These are phyloP conservation scores for Botryotinia convoluta DNA, from an alignment of 2,329 filamentous ascomycete genomes.

Conservation along the genomic window DNA sequence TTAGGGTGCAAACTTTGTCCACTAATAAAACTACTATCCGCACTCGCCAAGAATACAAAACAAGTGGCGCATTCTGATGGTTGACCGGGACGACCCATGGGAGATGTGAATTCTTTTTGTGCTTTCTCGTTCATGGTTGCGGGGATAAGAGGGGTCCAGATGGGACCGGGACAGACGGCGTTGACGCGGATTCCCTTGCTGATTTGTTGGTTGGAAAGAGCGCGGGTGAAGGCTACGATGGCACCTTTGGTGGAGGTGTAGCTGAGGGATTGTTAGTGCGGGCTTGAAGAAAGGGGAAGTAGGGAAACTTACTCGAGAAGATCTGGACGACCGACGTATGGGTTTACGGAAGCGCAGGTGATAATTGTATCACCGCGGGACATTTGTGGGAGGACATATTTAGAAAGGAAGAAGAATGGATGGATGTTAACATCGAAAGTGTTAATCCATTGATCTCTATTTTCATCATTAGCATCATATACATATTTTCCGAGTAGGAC, in stretches of 20 bases:
- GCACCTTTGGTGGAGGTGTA: constrained; percentile 80
- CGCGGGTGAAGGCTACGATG: constrained; percentile 76
- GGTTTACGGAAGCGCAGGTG: constrained; percentile 83
- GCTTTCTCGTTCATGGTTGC: constrained; percentile 68
- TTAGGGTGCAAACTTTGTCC: constrained; percentile 70
- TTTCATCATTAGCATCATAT: constrained; percentile 23
- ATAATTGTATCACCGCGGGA: constrained; percentile 72
- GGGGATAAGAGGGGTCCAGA: constrained; percentile 75
- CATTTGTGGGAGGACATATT: constrained; percentile 75
- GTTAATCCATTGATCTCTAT: constrained; percentile 71
- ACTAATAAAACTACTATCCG: constrained; percentile 70
- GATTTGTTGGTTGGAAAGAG: constrained; percentile 71
- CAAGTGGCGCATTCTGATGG: constrained; percentile 79
- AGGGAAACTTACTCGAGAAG: constrained; percentile 55
- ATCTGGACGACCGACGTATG: constrained; percentile 76
- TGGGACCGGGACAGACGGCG: constrained; percentile 72
- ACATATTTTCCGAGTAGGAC: too few relatives aligned
- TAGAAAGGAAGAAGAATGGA: constrained; percentile 75
- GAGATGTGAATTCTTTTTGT: constrained; percentile 68
- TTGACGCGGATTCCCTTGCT: constrained; percentile 73
- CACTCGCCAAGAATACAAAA: constrained; percentile 75
- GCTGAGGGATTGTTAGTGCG: constrained; percentile 18
- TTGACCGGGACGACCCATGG: constrained; percentile 75
- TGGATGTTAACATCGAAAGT: constrained; percentile 86
- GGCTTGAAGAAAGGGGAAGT: not conserved